phyloP scores from a whole-genome alignment of 148 eudicot species.

The Rhododendron henanense region DNA sequence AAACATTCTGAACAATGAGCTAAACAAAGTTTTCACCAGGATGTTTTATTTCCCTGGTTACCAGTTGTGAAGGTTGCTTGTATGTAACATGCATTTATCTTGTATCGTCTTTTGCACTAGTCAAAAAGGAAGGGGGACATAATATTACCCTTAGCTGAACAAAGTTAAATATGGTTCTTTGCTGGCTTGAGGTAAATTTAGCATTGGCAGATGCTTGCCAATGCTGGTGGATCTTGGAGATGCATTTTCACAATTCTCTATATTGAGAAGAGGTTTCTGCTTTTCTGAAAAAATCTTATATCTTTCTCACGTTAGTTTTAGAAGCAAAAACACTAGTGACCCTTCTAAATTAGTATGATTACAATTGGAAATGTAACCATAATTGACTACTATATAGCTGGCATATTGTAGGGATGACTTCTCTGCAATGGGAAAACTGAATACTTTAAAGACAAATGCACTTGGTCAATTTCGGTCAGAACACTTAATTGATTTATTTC shows the following conservation, averaged over 20 bases:
- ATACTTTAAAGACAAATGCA: not conserved
- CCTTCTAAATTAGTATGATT: not conserved
- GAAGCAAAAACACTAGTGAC: not conserved
- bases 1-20: not conserved
- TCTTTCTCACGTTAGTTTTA: not conserved
- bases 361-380: not conserved
- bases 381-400: not conserved
- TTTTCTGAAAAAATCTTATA: not conserved
- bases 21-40: not conserved
- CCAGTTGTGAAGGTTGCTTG: not conserved
- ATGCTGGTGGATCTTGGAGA: not conserved
- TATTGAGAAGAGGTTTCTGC: not conserved
- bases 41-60: not conserved
- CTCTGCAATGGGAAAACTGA: not conserved
- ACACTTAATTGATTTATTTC: not conserved
- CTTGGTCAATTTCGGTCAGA: not conserved
- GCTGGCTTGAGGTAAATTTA: not conserved
- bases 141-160: not conserved
- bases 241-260: not conserved
- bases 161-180: not conserved
- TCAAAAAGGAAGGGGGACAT: not conserved
- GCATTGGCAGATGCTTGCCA: not conserved
- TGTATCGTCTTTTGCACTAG: not conserved
- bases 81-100: not conserved
- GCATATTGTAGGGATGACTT: not conserved